A percentile compares a stretch with the other conserved stretches of the same genome.
Evolutionary conservation across 2,329 filamentous ascomycete species (phyloP).

Genomic region (Bipolaris sorokiniana): DNA sequence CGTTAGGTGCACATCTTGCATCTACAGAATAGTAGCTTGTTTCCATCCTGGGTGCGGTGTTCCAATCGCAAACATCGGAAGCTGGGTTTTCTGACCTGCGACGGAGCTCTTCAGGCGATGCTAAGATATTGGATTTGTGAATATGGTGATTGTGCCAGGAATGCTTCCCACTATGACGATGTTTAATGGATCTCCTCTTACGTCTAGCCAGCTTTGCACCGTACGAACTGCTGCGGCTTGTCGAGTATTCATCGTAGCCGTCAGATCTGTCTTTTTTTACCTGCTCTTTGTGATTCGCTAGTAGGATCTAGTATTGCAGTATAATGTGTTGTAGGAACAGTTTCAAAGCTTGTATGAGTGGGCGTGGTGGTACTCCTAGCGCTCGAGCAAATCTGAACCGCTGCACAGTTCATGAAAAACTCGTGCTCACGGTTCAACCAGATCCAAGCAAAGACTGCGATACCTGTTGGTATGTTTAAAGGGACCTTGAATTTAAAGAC

Average conservation of each 20-base stretch:
- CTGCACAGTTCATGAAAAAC: constrained; percentile 54
- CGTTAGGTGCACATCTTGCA: constrained; percentile 44
- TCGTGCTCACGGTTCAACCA: constrained; percentile 57
- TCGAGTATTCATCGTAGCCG: neutral
- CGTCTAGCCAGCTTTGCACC: constrained; percentile 2
- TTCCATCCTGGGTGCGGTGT: constrained; percentile 51
- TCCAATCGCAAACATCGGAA: constrained; percentile 41
- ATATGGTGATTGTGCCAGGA: neutral
- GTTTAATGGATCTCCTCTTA: constrained; percentile 4
- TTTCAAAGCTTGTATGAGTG: constrained; percentile 2
- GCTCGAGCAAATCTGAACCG: constrained; percentile 46
- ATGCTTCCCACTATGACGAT: constrained; percentile 6
- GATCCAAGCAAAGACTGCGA: constrained; percentile 53
- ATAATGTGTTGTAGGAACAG: constrained; percentile 1
- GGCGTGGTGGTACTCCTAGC: constrained; percentile 6
- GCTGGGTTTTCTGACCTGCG: neutral
- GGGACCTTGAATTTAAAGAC: constrained; percentile 53
- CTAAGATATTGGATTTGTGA: neutral
- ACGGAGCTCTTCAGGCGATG: neutral
- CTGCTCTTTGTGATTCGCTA: neutral
- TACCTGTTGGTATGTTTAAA: constrained; percentile 45
- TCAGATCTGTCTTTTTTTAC: neutral
- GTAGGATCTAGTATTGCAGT: constrained; percentile 5
- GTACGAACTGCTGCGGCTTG: neutral
- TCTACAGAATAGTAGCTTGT: constrained; percentile 50